Base-by-base conservation (phyloP, 2,329 filamentous ascomycete species). In the Metarhizium guizhouense region DNA sequence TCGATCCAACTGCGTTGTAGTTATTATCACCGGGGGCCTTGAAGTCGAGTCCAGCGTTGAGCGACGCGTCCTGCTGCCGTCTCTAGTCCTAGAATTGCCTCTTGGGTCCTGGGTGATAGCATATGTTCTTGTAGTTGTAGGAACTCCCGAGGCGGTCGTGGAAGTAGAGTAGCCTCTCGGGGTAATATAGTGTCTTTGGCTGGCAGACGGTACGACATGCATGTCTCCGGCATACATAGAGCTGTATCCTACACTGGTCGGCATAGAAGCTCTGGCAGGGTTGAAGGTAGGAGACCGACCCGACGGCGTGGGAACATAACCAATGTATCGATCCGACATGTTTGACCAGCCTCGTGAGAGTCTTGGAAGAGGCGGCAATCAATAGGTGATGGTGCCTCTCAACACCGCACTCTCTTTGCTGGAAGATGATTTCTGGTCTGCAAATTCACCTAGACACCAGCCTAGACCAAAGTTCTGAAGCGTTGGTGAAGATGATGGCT, bases 21-120 rank as follows among this genome's bases (percentile, higher is more conserved):
- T 84, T 59, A 84, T 75, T 56, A 83, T 79, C 61, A 83, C 76
- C 54, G 81, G 78, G 11, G 81, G 79, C 45, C 76, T 73, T 42
- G 69, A 66, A 29, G 70, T 64, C 14, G 76, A 69, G 55, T 85
- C 82, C 29, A 81, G 59, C 1, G 79, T 81, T 7, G 77, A 76
- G 32, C 78, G 78, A 65, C 78, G 76, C 54, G 68, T 71, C 30
- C 77, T 76, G 63, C 75, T 73, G 40, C 69, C 66, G 34, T 81
- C 78, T 59, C 78, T 77, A 43, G 74, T 68, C 62, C 72, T 78
- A 51, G 74, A 71, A 57, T 71, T 75, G 58, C 78, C 74, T 43
- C 77, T 63, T 40, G 76, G 72, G 47, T 85, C 81, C 51, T 79
- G 76, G 55, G 74, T 75, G 54, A 82, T 74, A 53, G 79, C 78